phyloP scores from a whole-genome alignment of 345 rosid genomes.

The Durio zibethinus region DNA sequence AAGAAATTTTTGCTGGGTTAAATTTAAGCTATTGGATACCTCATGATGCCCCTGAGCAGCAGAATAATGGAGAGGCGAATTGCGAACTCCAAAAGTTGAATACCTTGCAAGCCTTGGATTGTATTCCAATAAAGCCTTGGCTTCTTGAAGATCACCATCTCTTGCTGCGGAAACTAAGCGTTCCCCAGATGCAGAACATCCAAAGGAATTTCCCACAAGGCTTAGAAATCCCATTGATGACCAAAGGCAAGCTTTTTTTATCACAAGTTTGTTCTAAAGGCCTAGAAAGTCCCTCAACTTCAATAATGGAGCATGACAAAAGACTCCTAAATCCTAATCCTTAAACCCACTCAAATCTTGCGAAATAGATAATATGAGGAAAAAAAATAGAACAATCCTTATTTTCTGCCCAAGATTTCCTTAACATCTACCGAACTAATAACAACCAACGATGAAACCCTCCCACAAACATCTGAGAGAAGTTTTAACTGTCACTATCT shows the following conservation, averaged over 20 bases:
- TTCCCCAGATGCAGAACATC: constrained; percentile 99
- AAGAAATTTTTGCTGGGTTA: neutral
- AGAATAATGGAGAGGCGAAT: constrained; percentile 95
- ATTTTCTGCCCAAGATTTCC: neutral
- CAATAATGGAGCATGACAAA: neutral
- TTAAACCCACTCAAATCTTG: neutral
- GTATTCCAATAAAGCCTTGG: constrained; percentile 86
- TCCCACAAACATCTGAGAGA: constrained; percentile 15
- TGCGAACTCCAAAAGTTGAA: constrained; percentile 91
- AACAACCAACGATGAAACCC: constrained; percentile 19
- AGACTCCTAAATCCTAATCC: neutral
- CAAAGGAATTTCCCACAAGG: constrained; percentile 91
- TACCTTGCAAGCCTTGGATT: constrained; percentile 91
- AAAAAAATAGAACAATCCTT: neutral
- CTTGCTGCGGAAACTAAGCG: constrained; percentile 95
- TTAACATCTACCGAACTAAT: constrained; percentile 13
- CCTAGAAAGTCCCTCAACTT: neutral
- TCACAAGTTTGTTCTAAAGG: neutral
- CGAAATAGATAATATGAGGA: neutral
- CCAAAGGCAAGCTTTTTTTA: neutral
- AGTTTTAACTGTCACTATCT: constrained; percentile 30
- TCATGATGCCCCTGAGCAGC: constrained; percentile 99
- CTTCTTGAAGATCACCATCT: constrained; percentile 97
- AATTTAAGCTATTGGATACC: constrained; percentile 39
- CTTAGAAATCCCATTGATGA: constrained; percentile 66